Evolutionary conservation across 2,329 filamentous ascomycete genomes (phyloP), one percentile per base, ranked within the genome.

Genomic region (Tricladium varicosporioides): DNA sequence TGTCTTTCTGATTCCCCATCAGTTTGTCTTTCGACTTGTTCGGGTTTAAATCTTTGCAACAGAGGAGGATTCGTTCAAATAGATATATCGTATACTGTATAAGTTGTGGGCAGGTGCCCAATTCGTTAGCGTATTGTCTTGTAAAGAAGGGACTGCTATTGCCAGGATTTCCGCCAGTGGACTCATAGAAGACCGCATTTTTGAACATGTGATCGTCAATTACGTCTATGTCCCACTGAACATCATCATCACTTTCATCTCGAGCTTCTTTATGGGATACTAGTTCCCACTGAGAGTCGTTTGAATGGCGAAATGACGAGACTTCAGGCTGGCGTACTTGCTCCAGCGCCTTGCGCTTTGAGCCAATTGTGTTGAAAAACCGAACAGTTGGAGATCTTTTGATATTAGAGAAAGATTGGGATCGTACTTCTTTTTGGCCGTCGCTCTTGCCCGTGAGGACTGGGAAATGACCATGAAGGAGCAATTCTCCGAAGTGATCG

Each of bases 11-110:
- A n/a, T 58, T 57, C 36, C 73, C 73, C 57, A 81, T 79, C 64
- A 97, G 79, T 73, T 93, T 96, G 60, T 85, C 84, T 70, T 88
- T 89, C 51, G 73, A 80, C 76, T 97, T 97, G 72, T 87, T 91
- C 11, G 89, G 84, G 55, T 92, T 89, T 53, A 94, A 82, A 70
- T 97, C 94, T 77, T 97, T 99, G 83, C 94, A 97, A 73, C 94
- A 97, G 32, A 99, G 82, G 45, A 99, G 78, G 57, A 99, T 99
- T 70, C 85, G 89, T 72, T 97, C 91, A 72, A 99, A 99, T 31
- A 99, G 85, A 74, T 96, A 99, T 60, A 99, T 95, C 73, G 96
- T 93, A 72, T 97, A 99, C 89, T 96, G 65, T 42, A 66, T 48
- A 52, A 54, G 56, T 27, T 53, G 40, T 36, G 56, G 62, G 61